Evolutionary conservation across 1,284 basidiomycete species (phyloP).

Genomic region (Papiliotrema flavescens): DNA sequence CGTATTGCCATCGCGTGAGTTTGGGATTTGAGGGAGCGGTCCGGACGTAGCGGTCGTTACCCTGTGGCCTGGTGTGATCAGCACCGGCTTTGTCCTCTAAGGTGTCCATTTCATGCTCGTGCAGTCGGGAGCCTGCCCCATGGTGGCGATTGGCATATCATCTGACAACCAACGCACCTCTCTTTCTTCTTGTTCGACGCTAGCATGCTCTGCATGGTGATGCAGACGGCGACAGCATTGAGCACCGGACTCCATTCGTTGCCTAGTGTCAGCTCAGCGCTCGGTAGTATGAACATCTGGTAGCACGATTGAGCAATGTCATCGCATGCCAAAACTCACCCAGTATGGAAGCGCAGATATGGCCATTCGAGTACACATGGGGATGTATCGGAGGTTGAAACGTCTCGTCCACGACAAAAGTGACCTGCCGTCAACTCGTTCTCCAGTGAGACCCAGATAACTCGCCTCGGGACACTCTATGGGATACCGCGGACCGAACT

Average conservation of each 20-base stretch:
- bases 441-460: background rate
- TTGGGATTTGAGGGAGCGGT: conserved; percentile 46
- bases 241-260: conserved; percentile 48
- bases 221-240: conserved; percentile 45
- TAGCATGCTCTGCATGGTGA: conserved; percentile 52
- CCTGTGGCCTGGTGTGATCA: conserved; percentile 37
- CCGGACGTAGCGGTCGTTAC: conserved; percentile 46
- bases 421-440: conserved; percentile 34
- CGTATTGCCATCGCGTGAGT: conserved; percentile 43
- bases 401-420: conserved; percentile 34
- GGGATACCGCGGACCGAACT: conserved; percentile 43
- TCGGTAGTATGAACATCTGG: too few relatives aligned
- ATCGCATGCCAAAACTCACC: conserved; percentile 23
- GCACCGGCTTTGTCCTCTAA: too few relatives aligned
- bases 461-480: conserved; percentile 46
- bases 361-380: conserved; percentile 49
- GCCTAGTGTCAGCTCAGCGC: conserved; percentile 16
- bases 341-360: conserved; percentile 49
- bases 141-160: background rate
- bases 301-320: too few relatives aligned
- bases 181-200: conserved; percentile 48
- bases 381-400: conserved; percentile 47
- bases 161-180: conserved; percentile 24
- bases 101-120: too few relatives aligned
- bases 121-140: too few relatives aligned